These are phyloP conservation scores for Cryptococcus hybrid DNA, from an alignment of 1,284 basidiomycete genomes.

Conservation along the genomic window DNA sequence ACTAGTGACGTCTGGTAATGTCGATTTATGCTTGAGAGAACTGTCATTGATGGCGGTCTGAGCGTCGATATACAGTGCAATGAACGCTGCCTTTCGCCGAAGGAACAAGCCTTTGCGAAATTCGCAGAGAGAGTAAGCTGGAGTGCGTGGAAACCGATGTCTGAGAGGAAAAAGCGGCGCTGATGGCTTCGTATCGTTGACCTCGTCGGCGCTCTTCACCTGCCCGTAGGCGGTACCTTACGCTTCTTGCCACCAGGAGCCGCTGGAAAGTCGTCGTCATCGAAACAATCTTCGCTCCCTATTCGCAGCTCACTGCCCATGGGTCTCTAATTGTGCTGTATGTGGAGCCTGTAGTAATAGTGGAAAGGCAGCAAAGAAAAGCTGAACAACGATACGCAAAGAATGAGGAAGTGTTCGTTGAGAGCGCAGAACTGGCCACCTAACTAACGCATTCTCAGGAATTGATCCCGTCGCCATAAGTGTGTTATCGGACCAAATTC, in stretches of 20 bases:
- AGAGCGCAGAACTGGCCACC: too few species aligned
- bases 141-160: background rate
- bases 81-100: slow-evolving; percentile 36
- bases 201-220: background rate
- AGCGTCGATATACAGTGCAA: slow-evolving; percentile 41
- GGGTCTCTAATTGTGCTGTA: background rate
- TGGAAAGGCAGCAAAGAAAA: too few species aligned
- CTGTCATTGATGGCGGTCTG: slow-evolving; percentile 22
- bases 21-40: slow-evolving; percentile 1
- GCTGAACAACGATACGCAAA: too few species aligned
- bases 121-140: slow-evolving; percentile 5
- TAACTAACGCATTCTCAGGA: too few species aligned
- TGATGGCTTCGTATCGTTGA: background rate
- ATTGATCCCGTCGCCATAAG: too few species aligned
- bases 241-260: slow-evolving; percentile 38
- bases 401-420: too few species aligned
- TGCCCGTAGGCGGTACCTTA: slow-evolving; percentile 27
- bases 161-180: background rate
- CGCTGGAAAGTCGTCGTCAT: slow-evolving; percentile 25
- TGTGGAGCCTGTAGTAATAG: too few species aligned
- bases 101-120: slow-evolving; percentile 31
- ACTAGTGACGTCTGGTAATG: slow-evolving; percentile 12
- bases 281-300: slow-evolving; percentile 12
- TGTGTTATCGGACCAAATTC: too few species aligned
- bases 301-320: background rate